These are phyloP conservation scores for Heracleum sosnowskyi DNA, from an alignment of 129 eudicot genomes.

Conservation along the genomic window DNA sequence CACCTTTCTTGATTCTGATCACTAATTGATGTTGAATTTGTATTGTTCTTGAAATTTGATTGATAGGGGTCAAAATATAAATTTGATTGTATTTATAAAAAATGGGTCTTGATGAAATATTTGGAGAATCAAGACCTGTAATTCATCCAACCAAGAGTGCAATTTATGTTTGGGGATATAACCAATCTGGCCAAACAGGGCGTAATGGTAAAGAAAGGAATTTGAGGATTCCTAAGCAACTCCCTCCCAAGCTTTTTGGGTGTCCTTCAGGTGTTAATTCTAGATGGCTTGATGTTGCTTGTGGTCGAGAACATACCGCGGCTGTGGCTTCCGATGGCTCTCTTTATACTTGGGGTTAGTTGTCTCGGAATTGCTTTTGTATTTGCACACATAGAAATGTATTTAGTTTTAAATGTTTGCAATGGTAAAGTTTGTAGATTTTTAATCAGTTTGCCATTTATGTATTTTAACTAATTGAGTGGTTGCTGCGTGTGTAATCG, in stretches of 20 bases:
- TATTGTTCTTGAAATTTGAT: background rate
- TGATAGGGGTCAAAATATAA: slow-evolving; percentile 3
- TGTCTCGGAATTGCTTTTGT: too few species aligned
- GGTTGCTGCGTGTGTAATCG: background rate
- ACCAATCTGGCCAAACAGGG: slow-evolving; percentile 92
- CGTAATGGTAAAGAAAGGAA: slow-evolving; percentile 53
- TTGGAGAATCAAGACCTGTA: slow-evolving; percentile 65
- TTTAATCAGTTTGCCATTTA: background rate
- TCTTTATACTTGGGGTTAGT: slow-evolving; percentile 94
- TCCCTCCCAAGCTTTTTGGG: slow-evolving; percentile 85
- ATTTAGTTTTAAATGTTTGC: background rate
- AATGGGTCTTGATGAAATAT: slow-evolving; percentile 78
- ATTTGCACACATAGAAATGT: background rate
- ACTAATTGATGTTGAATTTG: slow-evolving; percentile 1
- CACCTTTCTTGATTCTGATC: background rate
- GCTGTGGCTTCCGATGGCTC: slow-evolving; percentile 95
- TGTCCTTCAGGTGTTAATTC: slow-evolving; percentile 72
- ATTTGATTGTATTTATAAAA: background rate
- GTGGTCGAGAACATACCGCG: slow-evolving; percentile 96
- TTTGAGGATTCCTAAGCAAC: slow-evolving; percentile 87
- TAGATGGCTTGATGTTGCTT: slow-evolving; percentile 83
- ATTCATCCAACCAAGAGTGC: slow-evolving; percentile 68
- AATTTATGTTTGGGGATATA: slow-evolving; percentile 93
- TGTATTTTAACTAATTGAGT: background rate
- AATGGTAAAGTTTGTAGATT: background rate